A percentile compares a stretch with the other conserved stretches of the same genome.
These are phyloP conservation scores for Farysia itapuensis DNA, from an alignment of 1,284 basidiomycete species.

Conservation along the genomic window DNA sequence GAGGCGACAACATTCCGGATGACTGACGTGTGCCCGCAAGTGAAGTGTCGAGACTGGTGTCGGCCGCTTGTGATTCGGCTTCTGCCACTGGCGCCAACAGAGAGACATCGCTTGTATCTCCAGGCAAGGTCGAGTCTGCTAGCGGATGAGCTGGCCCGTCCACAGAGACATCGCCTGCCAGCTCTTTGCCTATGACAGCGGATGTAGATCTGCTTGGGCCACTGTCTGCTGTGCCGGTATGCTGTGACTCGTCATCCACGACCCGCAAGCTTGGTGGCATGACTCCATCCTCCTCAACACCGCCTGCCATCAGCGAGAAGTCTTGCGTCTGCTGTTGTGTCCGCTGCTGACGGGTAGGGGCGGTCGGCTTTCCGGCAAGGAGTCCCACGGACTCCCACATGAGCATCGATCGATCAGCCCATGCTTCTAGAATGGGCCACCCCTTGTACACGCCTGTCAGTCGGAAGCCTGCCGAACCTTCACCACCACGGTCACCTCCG, in stretches of 20 bases:
- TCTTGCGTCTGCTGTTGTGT: constrained; percentile 18
- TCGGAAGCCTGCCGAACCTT: constrained; percentile 45
- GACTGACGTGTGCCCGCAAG: constrained; percentile 23
- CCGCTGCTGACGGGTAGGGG: constrained; percentile 14
- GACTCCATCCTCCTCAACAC: constrained; percentile 5
- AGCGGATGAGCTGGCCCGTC: constrained; percentile 31
- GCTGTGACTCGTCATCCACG: constrained; percentile 36
- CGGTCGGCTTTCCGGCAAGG: constrained; percentile 27
- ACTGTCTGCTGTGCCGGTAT: constrained; percentile 28
- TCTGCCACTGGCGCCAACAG: constrained; percentile 8
- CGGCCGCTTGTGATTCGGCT: background rate
- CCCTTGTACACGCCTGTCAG: constrained; percentile 53
- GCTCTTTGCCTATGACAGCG: constrained; percentile 10
- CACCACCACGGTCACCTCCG: constrained; percentile 52
- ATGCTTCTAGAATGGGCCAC: constrained; percentile 57
- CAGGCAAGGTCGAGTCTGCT: constrained; percentile 12
- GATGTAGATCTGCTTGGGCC: constrained; percentile 1
- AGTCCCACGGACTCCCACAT: constrained; percentile 53
- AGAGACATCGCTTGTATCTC: constrained; percentile 16
- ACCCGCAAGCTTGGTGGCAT: constrained; percentile 10
- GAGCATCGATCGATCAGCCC: constrained; percentile 54
- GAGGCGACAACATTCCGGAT: constrained; percentile 21
- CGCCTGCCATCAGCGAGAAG: constrained; percentile 10
- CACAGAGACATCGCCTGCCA: constrained; percentile 11
- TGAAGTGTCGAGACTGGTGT: constrained; percentile 14